Percentiles rank a stretch among this genome's conserved stretches.
Conservation (phyloP, 257 asterid genomes). For the Forsythia suspensa region DNA sequence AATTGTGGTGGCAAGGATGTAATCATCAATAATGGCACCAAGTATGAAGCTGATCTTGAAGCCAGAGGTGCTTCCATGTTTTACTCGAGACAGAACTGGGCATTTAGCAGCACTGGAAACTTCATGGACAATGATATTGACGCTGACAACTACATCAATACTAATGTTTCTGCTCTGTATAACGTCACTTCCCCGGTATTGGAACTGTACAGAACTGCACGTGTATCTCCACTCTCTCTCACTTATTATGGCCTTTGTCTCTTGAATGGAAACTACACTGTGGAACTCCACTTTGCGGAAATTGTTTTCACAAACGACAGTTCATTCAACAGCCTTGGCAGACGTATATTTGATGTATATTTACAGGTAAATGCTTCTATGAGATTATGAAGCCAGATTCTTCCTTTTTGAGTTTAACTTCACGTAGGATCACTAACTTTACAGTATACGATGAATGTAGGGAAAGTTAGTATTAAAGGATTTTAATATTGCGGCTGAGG, state of each 20-base stretch:
- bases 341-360: constrained; percentile 82
- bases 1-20: constrained; percentile 83
- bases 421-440: constrained; percentile 24
- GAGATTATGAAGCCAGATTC: background rate
- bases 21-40: constrained; percentile 20
- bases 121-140: constrained; percentile 71
- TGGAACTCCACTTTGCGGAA: constrained; percentile 84
- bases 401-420: constrained; percentile 6
- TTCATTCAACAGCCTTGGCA: constrained; percentile 72
- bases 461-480: constrained; percentile 71
- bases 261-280: constrained; percentile 77
- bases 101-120: constrained; percentile 92
- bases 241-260: constrained; percentile 88
- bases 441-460: constrained; percentile 29
- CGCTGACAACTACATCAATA: constrained; percentile 55
- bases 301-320: constrained; percentile 67
- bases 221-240: constrained; percentile 80
- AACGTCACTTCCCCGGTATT: constrained; percentile 34
- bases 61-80: constrained; percentile 77
- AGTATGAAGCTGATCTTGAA: constrained; percentile 68
- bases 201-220: constrained; percentile 67
- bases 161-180: constrained; percentile 41
- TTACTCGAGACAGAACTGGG: constrained; percentile 66
- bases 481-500: constrained; percentile 70
- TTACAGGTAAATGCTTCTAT: constrained; percentile 57